A percentile compares a stretch with the other conserved stretches of the same genome.
phyloP scores from a whole-genome alignment of 495 filamentous ascomycete species.

The Astrothelium subdiscretum region DNA sequence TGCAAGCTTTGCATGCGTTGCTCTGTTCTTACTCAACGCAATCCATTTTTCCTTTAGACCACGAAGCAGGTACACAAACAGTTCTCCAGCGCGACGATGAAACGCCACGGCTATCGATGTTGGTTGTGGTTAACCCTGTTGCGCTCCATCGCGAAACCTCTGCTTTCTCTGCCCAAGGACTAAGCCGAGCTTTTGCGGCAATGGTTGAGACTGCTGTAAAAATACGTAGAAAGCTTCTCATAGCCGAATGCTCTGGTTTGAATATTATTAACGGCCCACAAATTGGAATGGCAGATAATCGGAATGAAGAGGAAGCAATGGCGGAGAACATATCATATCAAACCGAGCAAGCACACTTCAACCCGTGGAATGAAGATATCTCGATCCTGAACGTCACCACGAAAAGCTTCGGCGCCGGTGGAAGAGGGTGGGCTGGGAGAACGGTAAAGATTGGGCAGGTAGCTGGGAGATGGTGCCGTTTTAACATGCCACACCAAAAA shows the following conservation, averaged over 20 bases:
- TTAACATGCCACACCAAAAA: conserved; percentile 24
- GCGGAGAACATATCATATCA: conserved; percentile 17
- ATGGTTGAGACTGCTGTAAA: conserved; percentile 51
- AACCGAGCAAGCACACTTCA: neutral
- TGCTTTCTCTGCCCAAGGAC: conserved; percentile 75
- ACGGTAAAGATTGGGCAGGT: conserved; percentile 54
- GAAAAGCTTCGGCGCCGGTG: conserved; percentile 34
- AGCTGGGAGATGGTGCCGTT: conserved; percentile 62
- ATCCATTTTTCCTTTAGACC: conserved; percentile 13
- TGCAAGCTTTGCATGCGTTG: conserved; percentile 68
- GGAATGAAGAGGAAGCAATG: conserved; percentile 9
- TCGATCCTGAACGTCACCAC: conserved; percentile 31
- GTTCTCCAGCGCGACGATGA: neutral
- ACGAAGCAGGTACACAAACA: neutral
- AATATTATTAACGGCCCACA: neutral
- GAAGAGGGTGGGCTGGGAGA: conserved; percentile 52
- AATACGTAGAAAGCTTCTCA: conserved; percentile 11
- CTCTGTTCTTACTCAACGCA: conserved; percentile 42
- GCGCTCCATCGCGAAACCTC: conserved; percentile 57
- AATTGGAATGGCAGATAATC: conserved; percentile 7
- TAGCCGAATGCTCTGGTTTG: conserved; percentile 18
- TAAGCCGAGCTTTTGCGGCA: conserved; percentile 55
- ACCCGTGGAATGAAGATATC: conserved; percentile 29
- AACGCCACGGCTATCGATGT: conserved; percentile 21
- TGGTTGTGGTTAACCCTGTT: conserved; percentile 58